Conservation (phyloP, 177 flowering plant genomes). For the Tripterygium wilfordii region DNA sequence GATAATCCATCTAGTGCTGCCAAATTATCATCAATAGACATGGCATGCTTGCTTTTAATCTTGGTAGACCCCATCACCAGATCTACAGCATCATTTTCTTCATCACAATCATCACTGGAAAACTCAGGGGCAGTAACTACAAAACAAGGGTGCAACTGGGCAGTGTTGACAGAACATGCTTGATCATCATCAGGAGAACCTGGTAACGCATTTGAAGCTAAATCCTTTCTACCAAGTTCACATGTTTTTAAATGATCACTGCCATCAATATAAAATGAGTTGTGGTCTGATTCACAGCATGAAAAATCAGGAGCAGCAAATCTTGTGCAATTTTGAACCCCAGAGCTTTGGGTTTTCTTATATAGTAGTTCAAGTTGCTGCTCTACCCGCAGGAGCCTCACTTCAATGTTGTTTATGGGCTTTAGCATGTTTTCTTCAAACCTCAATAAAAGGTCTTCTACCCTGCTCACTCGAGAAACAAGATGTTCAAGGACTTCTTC, state of each 20-base stretch:
- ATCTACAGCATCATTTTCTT: constrained; percentile 24
- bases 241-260: constrained; percentile 13
- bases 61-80: constrained; percentile 12
- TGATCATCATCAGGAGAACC: constrained; percentile 17
- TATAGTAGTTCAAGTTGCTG: constrained; percentile 51
- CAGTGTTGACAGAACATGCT: constrained; percentile 12
- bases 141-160: constrained; percentile 32
- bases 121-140: constrained; percentile 61
- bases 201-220: constrained; percentile 10
- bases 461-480: constrained; percentile 53
- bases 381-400: constrained; percentile 66
- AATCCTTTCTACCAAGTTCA: constrained; percentile 20
- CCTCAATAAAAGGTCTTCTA: constrained; percentile 57
- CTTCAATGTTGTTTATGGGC: constrained; percentile 63
- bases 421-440: constrained; percentile 78
- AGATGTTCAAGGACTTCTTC: constrained; percentile 63
- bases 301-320: constrained; percentile 58
- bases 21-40: constrained; percentile 73
- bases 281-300: constrained; percentile 34
- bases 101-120: constrained; percentile 44
- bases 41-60: constrained; percentile 22
- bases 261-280: constrained; percentile 29
- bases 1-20: constrained; percentile 75
- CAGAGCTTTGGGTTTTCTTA: constrained; percentile 24
- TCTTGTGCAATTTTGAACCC: constrained; percentile 28